phyloP scores from a whole-genome alignment of 1,284 basidiomycete genomes.

The Puccinia coronata region DNA sequence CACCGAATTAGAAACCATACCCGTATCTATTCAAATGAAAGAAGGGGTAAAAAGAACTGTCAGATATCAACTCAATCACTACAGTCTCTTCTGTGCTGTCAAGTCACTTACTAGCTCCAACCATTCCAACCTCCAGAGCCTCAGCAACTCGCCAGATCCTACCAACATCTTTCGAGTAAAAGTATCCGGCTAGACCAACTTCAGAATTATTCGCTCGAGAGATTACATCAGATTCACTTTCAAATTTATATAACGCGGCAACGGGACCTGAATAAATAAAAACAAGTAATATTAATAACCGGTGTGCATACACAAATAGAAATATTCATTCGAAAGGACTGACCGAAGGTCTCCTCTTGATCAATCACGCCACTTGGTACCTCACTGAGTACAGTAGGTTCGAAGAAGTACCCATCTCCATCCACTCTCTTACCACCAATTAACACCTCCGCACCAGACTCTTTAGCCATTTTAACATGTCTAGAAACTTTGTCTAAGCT shows the following conservation, averaged over 20 bases:
- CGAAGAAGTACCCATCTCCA: constrained; percentile 69
- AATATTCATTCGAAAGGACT: too few relatives aligned
- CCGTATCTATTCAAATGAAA: constrained; percentile 65
- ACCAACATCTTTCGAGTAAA: constrained; percentile 85
- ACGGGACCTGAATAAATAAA: constrained; percentile 53
- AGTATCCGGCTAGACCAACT: constrained; percentile 80
- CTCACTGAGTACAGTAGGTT: constrained; percentile 84
- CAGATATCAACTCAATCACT: not conserved
- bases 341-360: constrained; percentile 82
- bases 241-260: constrained; percentile 70
- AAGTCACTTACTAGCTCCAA: constrained; percentile 64
- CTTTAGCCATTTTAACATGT: constrained; percentile 83
- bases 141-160: constrained; percentile 97
- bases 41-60: not conserved
- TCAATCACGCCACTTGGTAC: constrained; percentile 69
- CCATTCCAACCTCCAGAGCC: constrained; percentile 93
- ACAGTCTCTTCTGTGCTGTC: not conserved
- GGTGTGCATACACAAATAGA: constrained; percentile 54
- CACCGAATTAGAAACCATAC: constrained; percentile 73
- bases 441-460: constrained; percentile 80
- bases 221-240: constrained; percentile 88
- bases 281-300: constrained; percentile 53
- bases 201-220: constrained; percentile 79
- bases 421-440: constrained; percentile 75
- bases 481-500: constrained; percentile 82